phyloP scores from a whole-genome alignment of 139 green algal genomes.

The Asterochloris sp. region DNA sequence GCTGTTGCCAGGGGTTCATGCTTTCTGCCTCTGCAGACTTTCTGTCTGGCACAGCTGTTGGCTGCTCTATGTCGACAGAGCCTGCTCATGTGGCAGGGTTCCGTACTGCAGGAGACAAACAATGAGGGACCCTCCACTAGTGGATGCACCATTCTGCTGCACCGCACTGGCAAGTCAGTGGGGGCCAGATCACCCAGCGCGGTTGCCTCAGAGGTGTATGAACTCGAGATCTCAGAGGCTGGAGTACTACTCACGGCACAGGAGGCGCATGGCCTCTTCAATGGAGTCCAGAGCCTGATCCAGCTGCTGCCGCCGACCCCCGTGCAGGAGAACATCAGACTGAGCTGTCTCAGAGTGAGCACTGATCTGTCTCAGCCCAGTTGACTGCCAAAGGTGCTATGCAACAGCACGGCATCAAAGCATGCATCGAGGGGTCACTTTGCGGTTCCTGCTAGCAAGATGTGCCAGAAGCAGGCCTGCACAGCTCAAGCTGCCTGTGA shows the following conservation, averaged over 20 bases:
- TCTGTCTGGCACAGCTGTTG: background rate
- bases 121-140: no score
- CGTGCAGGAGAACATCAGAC: background rate
- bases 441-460: background rate
- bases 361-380: background rate
- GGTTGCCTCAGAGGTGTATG: constrained; percentile 42
- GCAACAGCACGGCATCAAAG: background rate
- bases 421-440: background rate
- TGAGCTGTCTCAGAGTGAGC: constrained; percentile 9
- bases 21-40: background rate
- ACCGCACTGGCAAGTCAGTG: background rate
- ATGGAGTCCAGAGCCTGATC: constrained; percentile 50
- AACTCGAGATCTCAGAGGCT: constrained; percentile 26
- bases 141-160: constrained; percentile 1
- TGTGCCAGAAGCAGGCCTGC: background rate
- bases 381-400: background rate
- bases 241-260: constrained; percentile 30
- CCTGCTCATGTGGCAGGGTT: background rate
- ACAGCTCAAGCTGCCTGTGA: background rate
- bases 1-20: no score
- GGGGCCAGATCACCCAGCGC: background rate
- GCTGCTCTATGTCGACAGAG: background rate
- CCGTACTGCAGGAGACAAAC: background rate
- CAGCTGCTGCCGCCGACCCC: constrained; percentile 38
- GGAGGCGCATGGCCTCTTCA: constrained; percentile 45